These are phyloP conservation scores for Pouteria campechiana DNA, from an alignment of 179 eudicot species.

Conservation along the genomic window DNA sequence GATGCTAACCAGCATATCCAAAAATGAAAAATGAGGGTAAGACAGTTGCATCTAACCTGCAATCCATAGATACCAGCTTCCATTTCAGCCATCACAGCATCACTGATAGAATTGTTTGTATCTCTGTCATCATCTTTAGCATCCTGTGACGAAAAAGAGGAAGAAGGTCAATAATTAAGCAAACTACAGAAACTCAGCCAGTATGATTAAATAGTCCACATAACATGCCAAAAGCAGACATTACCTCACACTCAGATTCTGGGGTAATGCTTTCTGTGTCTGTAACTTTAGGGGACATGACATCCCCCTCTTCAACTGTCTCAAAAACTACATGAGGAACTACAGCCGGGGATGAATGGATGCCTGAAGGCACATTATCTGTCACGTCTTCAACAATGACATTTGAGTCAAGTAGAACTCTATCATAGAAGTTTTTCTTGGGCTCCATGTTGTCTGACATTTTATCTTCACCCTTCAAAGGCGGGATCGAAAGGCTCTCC, in stretches of 20 bases:
- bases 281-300: constrained; percentile 17
- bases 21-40: no score
- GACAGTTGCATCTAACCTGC: no score
- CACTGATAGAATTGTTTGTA: constrained; percentile 40
- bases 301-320: constrained; percentile 21
- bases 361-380: constrained; percentile 15
- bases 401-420: constrained; percentile 21
- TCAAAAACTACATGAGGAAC: constrained; percentile 26
- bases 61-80: constrained; percentile 84
- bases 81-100: constrained; percentile 73
- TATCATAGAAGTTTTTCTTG: constrained; percentile 7
- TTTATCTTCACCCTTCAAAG: constrained; percentile 4
- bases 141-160: constrained; percentile 30
- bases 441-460: constrained; percentile 13
- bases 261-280: constrained; percentile 22
- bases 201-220: neutral
- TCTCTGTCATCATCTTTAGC: constrained; percentile 17
- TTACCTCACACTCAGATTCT: constrained; percentile 46
- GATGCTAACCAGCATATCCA: no score
- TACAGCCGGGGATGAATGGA: constrained; percentile 23
- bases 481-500: constrained; percentile 9
- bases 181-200: neutral
- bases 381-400: constrained; percentile 50
- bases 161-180: constrained; percentile 8
- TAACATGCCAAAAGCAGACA: constrained; percentile 1